Base-by-base conservation (phyloP, 169 alveolate genomes). In the Eimeria praecox region DNA sequence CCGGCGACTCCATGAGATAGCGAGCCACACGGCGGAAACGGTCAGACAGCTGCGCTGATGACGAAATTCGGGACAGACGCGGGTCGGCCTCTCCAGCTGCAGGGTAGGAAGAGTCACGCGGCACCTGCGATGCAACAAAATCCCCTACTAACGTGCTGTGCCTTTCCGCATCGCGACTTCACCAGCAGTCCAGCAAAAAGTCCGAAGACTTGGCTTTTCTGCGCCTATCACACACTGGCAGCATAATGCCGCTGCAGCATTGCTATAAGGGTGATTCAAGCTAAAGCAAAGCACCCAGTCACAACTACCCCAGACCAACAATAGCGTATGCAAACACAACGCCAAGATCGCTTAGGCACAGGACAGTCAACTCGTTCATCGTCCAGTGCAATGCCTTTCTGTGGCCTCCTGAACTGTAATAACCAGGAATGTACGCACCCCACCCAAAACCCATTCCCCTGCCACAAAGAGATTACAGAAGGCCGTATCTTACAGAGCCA, bases 21-120 rank as follows among this genome's bases (percentile, higher is more conserved):
- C 93, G 56, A 22, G 93, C 93, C 8, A 86, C 93, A 6, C 27
- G 82, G 62, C 93, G 62, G 62, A 59, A 86, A 62, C 93, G 80
- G 20, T 40, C 82, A 8, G 82, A 86, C 27, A 86, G 93, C 59
- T 86, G 93, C 40, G 33, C 82, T 4, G 93, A 33, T 20, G 93
- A 86, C 3, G 52, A 73, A 6, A 59, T 5, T 27, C 44, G 66
- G 3, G 82, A 82, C 30, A 86, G 33, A 24, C 59, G 93, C 52
- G 27, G n/a, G 46, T 40, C 35, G 38, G 75, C 52, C 54, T 5
- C 24, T 33, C n/a, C 46, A 12, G 44, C 49, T 80, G 66, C 71
- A 52, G 49, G 18, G 42, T 22, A 46, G 20, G 52, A 30, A 46
- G 73, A 3, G 27, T 27, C 64, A 4, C 30, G 59, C 44, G 54